These are phyloP conservation scores for Hypoxylon subgilvum DNA, from an alignment of 495 filamentous ascomycete genomes.

Conservation along the genomic window DNA sequence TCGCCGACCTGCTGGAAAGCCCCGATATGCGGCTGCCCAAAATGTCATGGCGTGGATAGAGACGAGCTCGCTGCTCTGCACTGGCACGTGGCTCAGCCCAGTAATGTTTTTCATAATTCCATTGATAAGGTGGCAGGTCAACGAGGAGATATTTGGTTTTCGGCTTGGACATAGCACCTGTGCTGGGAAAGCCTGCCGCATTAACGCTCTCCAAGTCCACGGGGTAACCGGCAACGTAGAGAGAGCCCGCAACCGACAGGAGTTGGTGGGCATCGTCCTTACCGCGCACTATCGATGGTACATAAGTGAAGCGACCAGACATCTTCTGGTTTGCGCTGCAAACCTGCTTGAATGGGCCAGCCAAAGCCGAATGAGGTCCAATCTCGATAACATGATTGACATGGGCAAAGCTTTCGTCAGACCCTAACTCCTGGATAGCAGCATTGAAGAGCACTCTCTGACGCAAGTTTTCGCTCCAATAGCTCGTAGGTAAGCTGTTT, in stretches of 20 bases:
- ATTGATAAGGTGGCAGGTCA: constrained; percentile 46
- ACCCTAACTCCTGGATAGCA: constrained; percentile 39
- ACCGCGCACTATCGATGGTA: constrained; percentile 43
- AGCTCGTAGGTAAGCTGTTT: constrained; percentile 23
- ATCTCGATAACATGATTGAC: constrained; percentile 50
- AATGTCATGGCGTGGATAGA: constrained; percentile 50
- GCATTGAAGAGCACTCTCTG: constrained; percentile 54
- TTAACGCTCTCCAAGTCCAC: constrained; percentile 25
- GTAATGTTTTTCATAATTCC: constrained; percentile 49
- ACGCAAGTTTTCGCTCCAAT: constrained; percentile 57
- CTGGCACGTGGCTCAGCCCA: constrained; percentile 52
- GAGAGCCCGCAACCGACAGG: constrained; percentile 45
- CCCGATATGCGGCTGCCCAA: constrained; percentile 46
- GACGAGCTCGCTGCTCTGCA: constrained; percentile 26
- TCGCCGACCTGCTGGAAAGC: constrained; percentile 36
- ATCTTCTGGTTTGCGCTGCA: constrained; percentile 28
- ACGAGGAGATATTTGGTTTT: constrained; percentile 21
- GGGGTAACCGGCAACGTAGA: constrained; percentile 39
- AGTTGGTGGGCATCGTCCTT: constrained; percentile 44
- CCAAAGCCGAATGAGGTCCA: constrained; percentile 63
- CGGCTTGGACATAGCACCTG: constrained; percentile 17
- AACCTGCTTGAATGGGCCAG: constrained; percentile 53
- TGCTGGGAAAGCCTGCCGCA: constrained; percentile 1
- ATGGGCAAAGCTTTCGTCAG: constrained; percentile 6
- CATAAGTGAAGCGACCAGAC: constrained; percentile 41